Evolutionary conservation across 2,329 filamentous ascomycete genomes (phyloP), one percentile per base, ranked within the genome.

Genomic region (Emericellopsis atlantica): DNA sequence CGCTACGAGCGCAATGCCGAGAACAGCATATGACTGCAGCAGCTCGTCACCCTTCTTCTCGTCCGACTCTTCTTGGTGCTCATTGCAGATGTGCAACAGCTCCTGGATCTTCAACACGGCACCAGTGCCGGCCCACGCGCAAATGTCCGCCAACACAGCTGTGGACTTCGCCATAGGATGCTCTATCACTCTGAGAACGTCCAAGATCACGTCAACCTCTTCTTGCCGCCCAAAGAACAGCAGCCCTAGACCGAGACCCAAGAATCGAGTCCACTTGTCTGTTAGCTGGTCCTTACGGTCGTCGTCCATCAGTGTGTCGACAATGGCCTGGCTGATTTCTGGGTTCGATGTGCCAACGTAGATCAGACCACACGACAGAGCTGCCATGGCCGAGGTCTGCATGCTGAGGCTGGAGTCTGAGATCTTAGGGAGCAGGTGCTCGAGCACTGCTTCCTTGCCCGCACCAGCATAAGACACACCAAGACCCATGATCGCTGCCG

Each of bases 101-200:
- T 96, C 89, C 62, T 98, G 92, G 42, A 98, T 79, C 72, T 98
- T 98, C 50, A 98, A 69, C 43, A 98, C 92, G 8, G 92, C 90
- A 47, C 93, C 92, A 36, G 93, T 98, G 43, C 92, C 92, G 39
- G 92, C 92, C 88, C 90, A 98, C 4, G 92, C 92, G 56, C 93
- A 98, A 42, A 96, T 94, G 55, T 95, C 90, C 14, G 89, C 88
- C 45, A 98, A 75, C 6, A 96, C 86, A 1, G 86, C 84, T 2
- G 90, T 95, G n/a, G 92, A 85, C 64, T 92, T 92, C 16, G 89
- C 86, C 80, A 95, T 94, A 21, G 92, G 90, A 58, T 96, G 90
- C 48, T 96, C 89, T 41, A 96, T 88, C 22, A 85, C 92, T 69
- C 96, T 98, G 42, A 98, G 74, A 0, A 92, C 95, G 66, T 98